Base-by-base conservation (phyloP, 2,329 filamentous ascomycete species). In the Polytolypa hystricis region DNA sequence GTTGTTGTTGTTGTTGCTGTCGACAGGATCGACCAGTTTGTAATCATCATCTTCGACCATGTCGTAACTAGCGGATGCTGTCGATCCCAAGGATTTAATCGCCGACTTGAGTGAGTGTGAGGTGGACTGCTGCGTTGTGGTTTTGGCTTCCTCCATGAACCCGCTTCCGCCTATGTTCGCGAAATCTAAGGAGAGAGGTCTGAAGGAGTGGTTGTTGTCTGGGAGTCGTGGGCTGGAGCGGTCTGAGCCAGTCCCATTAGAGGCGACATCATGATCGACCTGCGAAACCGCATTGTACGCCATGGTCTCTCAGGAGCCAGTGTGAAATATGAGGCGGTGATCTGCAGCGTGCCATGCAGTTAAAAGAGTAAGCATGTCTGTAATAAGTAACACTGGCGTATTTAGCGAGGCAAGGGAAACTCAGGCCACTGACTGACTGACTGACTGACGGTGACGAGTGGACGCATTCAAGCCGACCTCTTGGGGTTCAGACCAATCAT, bases 21-120 rank as follows among this genome's bases (percentile, higher is more conserved):
- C 38, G 38, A 48, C 43, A 36, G 44, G 49, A 51, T 54, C 52
- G 38, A 52, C 54, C 37, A 47, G 48, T 29, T 56, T 53, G 34
- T 65, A 62, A 43, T 66, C 65, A 43, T 67, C 64, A 21, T 59
- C 61, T 42, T 67, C 65, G 18, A 67, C 54, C 40, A 67, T 53
- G 35, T 66, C 62, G 48, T 68, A 68, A 43, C 54, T 62, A n/a
- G 16, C 33, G 23, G 27, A 39, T 32, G 35, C 15, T 30, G 38
- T 38, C 18, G 42, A 33, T 16, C 37, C 42, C 30, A 41, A 30
- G 3, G 42, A 44, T 14, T 38, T 29, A 18, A 43, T 43, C 10
- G 42, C 36, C 19, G 41, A 43, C 21, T 43, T 32, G 17, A 45
- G 25, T 15, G 42, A 40, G 21, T 38, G 18, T n/a, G 43, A 40